These are phyloP conservation scores for Paraphoma chrysanthemicola DNA, from an alignment of 2,329 filamentous ascomycete species.

Conservation along the genomic window DNA sequence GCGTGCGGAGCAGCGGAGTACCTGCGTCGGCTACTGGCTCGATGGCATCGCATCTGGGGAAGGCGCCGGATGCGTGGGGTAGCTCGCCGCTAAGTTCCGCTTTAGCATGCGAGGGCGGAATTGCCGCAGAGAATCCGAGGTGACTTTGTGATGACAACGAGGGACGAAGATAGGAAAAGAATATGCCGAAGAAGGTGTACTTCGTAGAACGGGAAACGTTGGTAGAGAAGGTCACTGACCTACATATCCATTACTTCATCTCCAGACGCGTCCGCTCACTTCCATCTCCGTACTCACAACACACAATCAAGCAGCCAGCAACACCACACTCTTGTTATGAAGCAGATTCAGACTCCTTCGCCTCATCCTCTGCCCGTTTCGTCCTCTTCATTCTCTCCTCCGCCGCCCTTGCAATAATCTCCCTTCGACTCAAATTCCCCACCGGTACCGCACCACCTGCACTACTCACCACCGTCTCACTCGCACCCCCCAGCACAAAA, in stretches of 20 bases:
- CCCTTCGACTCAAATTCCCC: constrained; percentile 70
- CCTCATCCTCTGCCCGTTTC: constrained; percentile 50
- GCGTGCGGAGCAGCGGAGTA: constrained; percentile 6
- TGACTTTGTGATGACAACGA: not conserved
- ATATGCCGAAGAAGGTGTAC: too few species aligned
- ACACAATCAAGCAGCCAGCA: too few species aligned
- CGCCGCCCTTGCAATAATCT: constrained; percentile 76
- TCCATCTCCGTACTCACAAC: too few species aligned
- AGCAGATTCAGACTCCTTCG: constrained; percentile 22
- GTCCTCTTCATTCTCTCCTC: constrained; percentile 69
- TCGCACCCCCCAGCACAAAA: constrained; percentile 47
- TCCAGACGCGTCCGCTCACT: too few species aligned
- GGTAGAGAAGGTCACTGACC: too few species aligned
- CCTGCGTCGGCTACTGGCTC: constrained; percentile 9
- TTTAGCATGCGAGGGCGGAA: not conserved
- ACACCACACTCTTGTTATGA: too few species aligned
- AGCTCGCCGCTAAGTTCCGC: constrained; percentile 1
- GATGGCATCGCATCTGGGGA: not conserved
- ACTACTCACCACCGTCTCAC: constrained; percentile 46
- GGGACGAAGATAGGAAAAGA: too few species aligned
- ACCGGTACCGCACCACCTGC: constrained; percentile 28
- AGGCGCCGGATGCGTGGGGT: constrained; percentile 19
- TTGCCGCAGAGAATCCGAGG: too few species aligned
- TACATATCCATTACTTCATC: too few species aligned
- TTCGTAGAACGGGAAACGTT: too few species aligned